These are phyloP conservation scores for Naegleria gruberi DNA, from an alignment of 208 protist genomes.

Conservation along the genomic window DNA sequence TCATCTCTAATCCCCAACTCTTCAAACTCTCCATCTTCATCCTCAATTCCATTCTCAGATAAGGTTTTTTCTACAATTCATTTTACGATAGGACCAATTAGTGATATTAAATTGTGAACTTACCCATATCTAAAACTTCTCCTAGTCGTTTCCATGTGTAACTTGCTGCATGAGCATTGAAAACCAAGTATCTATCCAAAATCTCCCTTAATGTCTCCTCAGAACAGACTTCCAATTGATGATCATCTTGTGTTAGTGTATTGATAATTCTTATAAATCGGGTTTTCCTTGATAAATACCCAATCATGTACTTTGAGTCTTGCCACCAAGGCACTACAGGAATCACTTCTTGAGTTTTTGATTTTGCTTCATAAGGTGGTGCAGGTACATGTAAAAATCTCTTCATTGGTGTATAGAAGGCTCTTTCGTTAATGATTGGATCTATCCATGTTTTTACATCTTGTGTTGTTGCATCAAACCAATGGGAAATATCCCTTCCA, in stretches of 20 bases:
- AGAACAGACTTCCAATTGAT: slow-evolving; percentile 74
- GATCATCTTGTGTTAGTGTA: slow-evolving; percentile 69
- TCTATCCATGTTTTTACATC: slow-evolving; percentile 63
- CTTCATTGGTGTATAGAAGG: slow-evolving; percentile 70
- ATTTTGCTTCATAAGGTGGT: slow-evolving; percentile 63
- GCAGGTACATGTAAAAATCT: slow-evolving; percentile 74
- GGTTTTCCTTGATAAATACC: slow-evolving; percentile 67
- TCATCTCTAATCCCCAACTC: slow-evolving; percentile 71
- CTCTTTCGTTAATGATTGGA: slow-evolving; percentile 61
- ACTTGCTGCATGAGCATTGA: slow-evolving; percentile 76
- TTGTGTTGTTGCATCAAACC: slow-evolving; percentile 61
- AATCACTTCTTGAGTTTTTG: slow-evolving; percentile 57
- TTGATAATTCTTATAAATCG: slow-evolving; percentile 77
- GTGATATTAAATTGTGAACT: not conserved
- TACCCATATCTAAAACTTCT: slow-evolving; percentile 67
- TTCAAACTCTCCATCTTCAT: slow-evolving; percentile 76
- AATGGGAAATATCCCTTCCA: slow-evolving; percentile 78
- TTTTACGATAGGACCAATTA: not conserved
- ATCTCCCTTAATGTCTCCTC: slow-evolving; percentile 81
- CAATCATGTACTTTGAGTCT: slow-evolving; percentile 68
- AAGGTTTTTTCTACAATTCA: slow-evolving; percentile 50
- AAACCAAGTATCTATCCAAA: slow-evolving; percentile 65
- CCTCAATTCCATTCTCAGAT: slow-evolving; percentile 71
- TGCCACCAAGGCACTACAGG: slow-evolving; percentile 68
- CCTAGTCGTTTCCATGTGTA: slow-evolving; percentile 79